Base-by-base conservation (phyloP, 2,329 filamentous ascomycete species). In the Arthrobotrys iridis region DNA sequence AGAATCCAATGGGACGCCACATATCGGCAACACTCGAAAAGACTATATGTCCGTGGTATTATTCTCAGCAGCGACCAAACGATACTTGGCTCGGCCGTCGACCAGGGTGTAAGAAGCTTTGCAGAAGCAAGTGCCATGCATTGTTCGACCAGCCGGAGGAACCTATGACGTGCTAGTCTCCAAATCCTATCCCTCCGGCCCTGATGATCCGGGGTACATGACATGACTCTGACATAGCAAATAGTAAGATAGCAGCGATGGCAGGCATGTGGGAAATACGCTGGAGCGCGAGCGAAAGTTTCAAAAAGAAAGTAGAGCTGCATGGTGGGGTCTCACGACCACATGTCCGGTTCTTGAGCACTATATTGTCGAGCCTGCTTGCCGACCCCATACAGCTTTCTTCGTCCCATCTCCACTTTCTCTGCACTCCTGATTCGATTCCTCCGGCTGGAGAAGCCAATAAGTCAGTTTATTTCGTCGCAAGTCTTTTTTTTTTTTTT, bases 151-250 rank as follows among this genome's bases (percentile, higher is more conserved):
- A 74, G 62, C 70, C 62, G 70, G 65, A 73, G 55, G 46, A 28
- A 46, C 66, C 55, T 62, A 75, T 75, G 71, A 75, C 71, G 71
- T 75, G 63, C 57, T 63, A 7, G 20, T 45, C 63, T 46, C 70
- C 63, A n/a, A 67, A 57, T 62, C 28, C 62, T 45, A 58, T 33
- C 24, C 15, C 40, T 75, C 71, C 71, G 71, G 71, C 71, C 71
- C 71, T 75, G 71, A 75, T 75, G 71, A 75, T 75, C 71, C 71
- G 71, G 71, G 71, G 71, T 75, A 63, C 70, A 75, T 74, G 52
- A 66, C 68, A 73, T 67, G 70, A 37, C 55, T 50, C 55, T 45
- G 52, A 65, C 68, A 52, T 55, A 46, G 45, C 28, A 60, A 55
- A 55, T 48, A 40, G 33, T 13, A 58, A 33, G 24, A 22, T 43